phyloP scores from a whole-genome alignment of 768 basidiomycete genomes.

The Amanita polypyramis region DNA sequence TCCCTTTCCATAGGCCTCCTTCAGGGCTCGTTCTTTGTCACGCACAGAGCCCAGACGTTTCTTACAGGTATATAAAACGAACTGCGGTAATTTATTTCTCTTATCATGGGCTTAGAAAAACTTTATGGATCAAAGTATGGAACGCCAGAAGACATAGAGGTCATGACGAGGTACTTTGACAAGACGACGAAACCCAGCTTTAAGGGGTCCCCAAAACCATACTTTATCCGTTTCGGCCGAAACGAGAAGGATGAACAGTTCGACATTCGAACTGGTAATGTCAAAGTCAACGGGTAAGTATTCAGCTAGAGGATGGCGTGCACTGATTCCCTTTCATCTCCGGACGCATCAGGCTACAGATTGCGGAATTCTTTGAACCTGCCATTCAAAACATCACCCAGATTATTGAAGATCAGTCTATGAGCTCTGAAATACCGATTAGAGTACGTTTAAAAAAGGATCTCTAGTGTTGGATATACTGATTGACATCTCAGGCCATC shows the following conservation, averaged over 20 bases:
- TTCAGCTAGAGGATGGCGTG: no score
- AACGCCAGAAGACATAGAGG: background rate
- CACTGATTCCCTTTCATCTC: background rate
- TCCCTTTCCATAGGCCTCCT: no score
- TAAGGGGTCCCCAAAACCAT: background rate
- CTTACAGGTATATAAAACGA: background rate
- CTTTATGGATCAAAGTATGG: constrained; percentile 2
- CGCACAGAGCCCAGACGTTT: background rate
- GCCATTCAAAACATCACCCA: constrained; percentile 3
- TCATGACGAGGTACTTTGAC: no score
- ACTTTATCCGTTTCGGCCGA: background rate
- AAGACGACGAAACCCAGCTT: constrained; percentile 2
- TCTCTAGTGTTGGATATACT: no score
- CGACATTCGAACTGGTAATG: background rate
- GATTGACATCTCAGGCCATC: constrained; percentile 18
- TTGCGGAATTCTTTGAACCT: no score
- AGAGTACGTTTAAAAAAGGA: background rate
- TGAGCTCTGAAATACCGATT: background rate
- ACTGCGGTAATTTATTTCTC: no score
- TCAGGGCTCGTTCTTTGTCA: constrained; percentile 3
- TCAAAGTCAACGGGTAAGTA: constrained; percentile 1
- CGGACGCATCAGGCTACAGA: background rate
- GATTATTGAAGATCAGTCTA: background rate
- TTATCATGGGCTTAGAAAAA: no score
- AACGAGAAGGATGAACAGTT: background rate